Evolutionary conservation across 148 eudicot species (phyloP).

Genomic region (Camellia japonica): DNA sequence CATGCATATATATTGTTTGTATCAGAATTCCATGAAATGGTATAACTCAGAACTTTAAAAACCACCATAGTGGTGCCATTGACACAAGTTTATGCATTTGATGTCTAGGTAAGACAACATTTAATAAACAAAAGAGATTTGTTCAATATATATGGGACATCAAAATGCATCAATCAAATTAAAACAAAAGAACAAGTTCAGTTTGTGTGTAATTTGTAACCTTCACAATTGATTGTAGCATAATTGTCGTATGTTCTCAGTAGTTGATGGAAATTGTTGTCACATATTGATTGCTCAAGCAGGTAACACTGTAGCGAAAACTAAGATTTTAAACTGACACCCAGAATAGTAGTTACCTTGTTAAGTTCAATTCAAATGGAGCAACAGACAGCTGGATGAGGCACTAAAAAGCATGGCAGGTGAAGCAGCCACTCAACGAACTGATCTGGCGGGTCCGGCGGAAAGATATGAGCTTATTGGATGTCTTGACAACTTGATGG

Average conservation of each 20-base stretch:
- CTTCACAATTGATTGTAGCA: neutral
- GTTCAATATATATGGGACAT: neutral
- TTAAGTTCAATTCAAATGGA: neutral
- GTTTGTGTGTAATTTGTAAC: neutral
- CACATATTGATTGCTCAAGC: neutral
- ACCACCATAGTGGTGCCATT: neutral
- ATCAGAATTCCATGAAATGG: neutral
- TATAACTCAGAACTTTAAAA: neutral
- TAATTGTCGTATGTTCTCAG: neutral
- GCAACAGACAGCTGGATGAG: neutral
- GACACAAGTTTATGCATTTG: neutral
- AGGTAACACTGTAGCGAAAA: neutral
- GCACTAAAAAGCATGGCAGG: constrained; percentile 77
- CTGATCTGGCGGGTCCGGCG: constrained; percentile 57
- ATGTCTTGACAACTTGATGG: constrained; percentile 44
- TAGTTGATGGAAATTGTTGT: neutral
- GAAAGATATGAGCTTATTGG: constrained; percentile 42
- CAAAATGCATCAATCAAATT: neutral
- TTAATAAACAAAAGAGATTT: neutral
- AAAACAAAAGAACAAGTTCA: neutral
- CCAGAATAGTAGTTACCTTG: constrained; percentile 14
- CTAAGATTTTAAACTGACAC: neutral
- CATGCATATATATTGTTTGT: neutral
- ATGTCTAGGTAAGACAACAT: neutral
- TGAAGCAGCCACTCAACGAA: constrained; percentile 87